Percentiles rank a stretch among this genome's conserved stretches.
Conservation (phyloP, 345 rosid species). For the Boechera divaricarpa region DNA sequence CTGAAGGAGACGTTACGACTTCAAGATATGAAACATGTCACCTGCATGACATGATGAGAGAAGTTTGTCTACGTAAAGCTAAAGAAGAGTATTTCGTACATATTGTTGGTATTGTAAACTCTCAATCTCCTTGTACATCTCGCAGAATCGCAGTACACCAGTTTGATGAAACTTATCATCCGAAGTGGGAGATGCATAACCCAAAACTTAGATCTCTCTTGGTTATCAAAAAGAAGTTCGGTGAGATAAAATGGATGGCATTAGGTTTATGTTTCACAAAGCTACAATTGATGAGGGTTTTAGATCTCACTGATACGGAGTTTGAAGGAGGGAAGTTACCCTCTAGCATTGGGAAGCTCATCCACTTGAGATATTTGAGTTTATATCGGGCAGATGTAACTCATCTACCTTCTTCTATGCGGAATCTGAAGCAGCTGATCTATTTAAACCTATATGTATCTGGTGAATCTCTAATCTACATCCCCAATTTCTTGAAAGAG, state of each 20-base stretch:
- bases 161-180: no score
- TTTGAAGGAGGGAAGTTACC: slow-evolving; percentile 23
- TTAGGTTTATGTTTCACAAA: slow-evolving; percentile 3
- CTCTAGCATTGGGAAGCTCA: slow-evolving; percentile 39
- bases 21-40: neutral
- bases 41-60: neutral
- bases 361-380: slow-evolving; percentile 39
- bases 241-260: no score
- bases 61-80: neutral
- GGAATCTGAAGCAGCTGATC: slow-evolving; percentile 11
- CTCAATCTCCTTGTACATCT: no score
- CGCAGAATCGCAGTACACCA: no score
- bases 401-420: slow-evolving; percentile 37
- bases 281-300: no score
- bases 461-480: neutral
- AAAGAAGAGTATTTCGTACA: neutral
- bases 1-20: neutral
- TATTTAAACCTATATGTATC: neutral
- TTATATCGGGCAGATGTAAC: neutral
- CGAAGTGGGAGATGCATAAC: no score
- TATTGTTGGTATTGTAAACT: neutral
- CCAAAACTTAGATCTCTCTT: neutral
- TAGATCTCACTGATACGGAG: slow-evolving; percentile 30
- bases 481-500: slow-evolving; percentile 5
- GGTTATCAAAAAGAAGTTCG: neutral